Evolutionary conservation across 1,284 basidiomycete genomes (phyloP), one percentile per base, ranked within the genome.

Genomic region (Irpex sp.): DNA sequence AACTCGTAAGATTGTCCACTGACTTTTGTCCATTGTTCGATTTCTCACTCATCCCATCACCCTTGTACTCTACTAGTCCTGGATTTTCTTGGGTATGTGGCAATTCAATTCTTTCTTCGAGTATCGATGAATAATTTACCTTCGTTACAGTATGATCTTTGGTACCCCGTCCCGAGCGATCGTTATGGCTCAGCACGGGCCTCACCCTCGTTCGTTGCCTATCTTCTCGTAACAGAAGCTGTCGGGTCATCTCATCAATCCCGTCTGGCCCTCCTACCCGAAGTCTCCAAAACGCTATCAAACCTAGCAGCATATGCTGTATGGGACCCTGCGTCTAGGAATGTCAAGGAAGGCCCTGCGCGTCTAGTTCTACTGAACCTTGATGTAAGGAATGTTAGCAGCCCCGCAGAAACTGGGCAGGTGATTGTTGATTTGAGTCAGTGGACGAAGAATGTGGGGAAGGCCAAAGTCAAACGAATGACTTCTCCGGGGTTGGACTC

Each of bases 141-240:
- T 19, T 26, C 36, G 62, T n/a, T 31, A 40, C 9, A 75, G 76
- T 78, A 78, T 64, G 75, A 78, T 61, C 70, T 76, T 13, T 76
- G 76, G 74, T 77, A 77, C 66, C 76, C 76, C 3, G 63, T 72
- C 21, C 65, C 69, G 4, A 69, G 74, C 1, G 72, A 72, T 21
- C 73, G 75, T 11, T 77, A 72, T 62, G 75, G 75, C 31, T 61
- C 70, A 9, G 72, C 76, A 2, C 70, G 74, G 36, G 73, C 74
- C 0, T 72, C 75, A 9, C 76, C 76, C 0, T 76, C 75, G 3
- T 78, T 72, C 66, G 75, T 76, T 34, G 73, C 75, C 2, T 75
- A 74, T 63, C 74, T 78, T 5, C 71, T 77, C 62, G 67, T 78
- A 34, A 71, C 74, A 17, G 76, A 78, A 64, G 71, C 75, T 4